Evolutionary conservation across 176 grass and related monocot genomes (phyloP), one percentile per base, ranked within the genome.

Genomic region (Eremochloa ophiuroides): DNA sequence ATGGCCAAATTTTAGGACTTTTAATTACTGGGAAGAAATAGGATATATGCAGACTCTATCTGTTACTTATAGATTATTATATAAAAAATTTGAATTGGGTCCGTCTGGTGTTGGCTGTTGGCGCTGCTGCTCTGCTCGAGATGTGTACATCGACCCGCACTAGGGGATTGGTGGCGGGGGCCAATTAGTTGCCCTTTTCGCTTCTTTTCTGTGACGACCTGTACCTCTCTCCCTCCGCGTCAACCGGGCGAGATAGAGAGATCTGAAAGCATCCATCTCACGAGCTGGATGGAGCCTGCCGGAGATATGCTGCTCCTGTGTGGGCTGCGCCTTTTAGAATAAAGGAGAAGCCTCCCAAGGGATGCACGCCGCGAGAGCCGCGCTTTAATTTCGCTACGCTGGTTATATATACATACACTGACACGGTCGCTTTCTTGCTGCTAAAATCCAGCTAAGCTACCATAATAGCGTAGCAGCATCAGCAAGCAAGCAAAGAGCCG

Each of bases 141-240:
- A 29, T 56, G 76, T 35, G 5, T 53, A 62, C 82, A 81, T 8
- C 43, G 58, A 72, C 65, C 63, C 15, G 78, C 28, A 80, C 75
- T n/a, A 14, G 41, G 62, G 37, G 75, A 75, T 84, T 71, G 69
- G 71, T 64, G 33, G 71, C 77, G 55, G 77, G 48, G 35, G 5
- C 64, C 44, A 30, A 82, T 71, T 14, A 8, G 47, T 44, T 39
- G 15, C 70, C 18, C 38, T 86, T 86, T 85, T 17, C 17, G 35
- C 77, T 77, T 60, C 73, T 85, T 89, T 89, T 67, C 66, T 66
- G 88, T 82, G 83, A 82, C 68, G 16, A 23, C 16, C 38, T 51
- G 71, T 37, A 55, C 53, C 77, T 89, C 64, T 76, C 77, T 56
- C 53, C 5, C 58, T 62, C 59, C 55, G 72, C 79, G 82, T 70